Conservation (phyloP, 2,329 filamentous ascomycete species). For the Achaetomium macrosporum region DNA sequence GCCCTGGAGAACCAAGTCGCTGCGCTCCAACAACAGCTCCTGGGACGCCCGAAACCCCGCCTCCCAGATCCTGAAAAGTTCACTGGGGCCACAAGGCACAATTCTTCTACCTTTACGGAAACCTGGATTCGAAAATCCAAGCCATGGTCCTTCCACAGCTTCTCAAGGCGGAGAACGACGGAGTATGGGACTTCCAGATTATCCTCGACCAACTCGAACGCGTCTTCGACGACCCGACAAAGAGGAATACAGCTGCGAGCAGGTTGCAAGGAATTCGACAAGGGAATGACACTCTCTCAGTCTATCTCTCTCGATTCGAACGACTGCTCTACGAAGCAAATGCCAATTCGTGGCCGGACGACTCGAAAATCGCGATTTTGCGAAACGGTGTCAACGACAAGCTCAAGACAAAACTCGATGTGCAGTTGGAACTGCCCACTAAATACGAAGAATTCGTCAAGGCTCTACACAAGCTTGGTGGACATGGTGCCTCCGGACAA, state of each 20-base stretch:
- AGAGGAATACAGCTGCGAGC: not conserved
- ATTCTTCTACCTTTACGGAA: not conserved
- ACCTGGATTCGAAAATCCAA: not conserved
- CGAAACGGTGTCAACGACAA: not conserved
- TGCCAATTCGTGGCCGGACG: not conserved
- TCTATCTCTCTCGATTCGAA: not conserved
- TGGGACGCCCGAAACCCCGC: too few species aligned
- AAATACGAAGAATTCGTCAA: not conserved
- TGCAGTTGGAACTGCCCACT: not conserved
- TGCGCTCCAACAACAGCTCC: too few species aligned
- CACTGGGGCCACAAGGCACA: not conserved
- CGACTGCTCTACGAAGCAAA: not conserved
- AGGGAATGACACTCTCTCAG: not conserved
- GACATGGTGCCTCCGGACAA: too few species aligned
- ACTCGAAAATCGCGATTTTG: not conserved
- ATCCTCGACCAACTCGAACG: not conserved
- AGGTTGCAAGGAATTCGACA: not conserved
- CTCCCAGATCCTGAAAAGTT: too few species aligned
- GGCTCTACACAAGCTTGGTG: too few species aligned
- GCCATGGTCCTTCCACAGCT: not conserved
- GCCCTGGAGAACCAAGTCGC: too few species aligned
- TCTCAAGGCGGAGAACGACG: too few species aligned
- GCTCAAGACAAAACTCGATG: not conserved
- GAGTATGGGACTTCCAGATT: not conserved
- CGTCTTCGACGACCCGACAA: not conserved